Evolutionary conservation across 495 filamentous ascomycete species (phyloP), one percentile per base, ranked within the genome.

Genomic region (Pyronema omphalodes): DNA sequence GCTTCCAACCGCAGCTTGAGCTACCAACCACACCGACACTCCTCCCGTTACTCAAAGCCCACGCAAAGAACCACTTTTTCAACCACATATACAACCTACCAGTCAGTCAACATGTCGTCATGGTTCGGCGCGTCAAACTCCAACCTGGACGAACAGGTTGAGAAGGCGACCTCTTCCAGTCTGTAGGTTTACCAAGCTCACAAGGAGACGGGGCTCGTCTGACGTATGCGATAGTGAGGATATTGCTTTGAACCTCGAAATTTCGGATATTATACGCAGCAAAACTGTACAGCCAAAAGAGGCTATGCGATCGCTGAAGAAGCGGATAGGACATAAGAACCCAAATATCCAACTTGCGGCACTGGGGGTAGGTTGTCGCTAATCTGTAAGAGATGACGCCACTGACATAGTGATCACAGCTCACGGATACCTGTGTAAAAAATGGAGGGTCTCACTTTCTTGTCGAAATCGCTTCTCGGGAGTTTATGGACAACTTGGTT

Each of bases 381-480:
- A 3, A 9, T 23, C n/a, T 23, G 12, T 29, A 7, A 35, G 6
- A 18, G 45, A 56, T 35, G n/a, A 47, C 44, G 44, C n/a, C 44
- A 15, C 44, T 47, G 44, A 47, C 44, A 19, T 47, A 3, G 3
- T 19, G 9, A n/a, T 17, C 14, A 44, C 66, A 79, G 81, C 82
- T 98, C 56, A 94, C 89, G 34, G 91, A 98, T 71, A 96, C 91
- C 6, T 96, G 91, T 65, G 89, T 96, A 34, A 98, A 98, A 69
- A 98, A 98, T 69, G 91, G 91, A 19, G 91, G 91, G 44, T 78
- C 81, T n/a, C 91, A 98, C 69, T 98, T 98, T 64, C 78, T 98
- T 43, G 74, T 80, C 48, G 91, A 96, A 69, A 88, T 98, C 55
- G 89, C 91, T 11, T 94, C 88, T 2, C 78, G 89, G 54, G 91